These are phyloP conservation scores for Acrocalymma vagum DNA, from an alignment of 2,329 filamentous ascomycete species.

Conservation along the genomic window DNA sequence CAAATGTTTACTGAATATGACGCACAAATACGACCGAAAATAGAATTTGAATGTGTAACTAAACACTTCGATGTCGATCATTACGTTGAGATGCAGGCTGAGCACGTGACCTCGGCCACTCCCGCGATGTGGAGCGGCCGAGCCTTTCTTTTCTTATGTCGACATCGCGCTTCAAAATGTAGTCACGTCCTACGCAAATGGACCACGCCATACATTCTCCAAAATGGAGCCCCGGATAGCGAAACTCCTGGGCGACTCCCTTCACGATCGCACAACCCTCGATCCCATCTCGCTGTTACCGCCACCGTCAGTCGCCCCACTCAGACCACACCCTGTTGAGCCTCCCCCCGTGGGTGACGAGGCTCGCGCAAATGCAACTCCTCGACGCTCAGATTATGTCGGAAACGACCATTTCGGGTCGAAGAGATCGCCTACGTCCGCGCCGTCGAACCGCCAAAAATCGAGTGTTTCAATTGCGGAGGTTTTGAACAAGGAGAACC, in stretches of 20 bases:
- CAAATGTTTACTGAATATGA: no score
- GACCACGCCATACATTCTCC: not conserved
- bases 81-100: no score
- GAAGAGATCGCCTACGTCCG: conserved; percentile 7
- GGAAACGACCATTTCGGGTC: conserved; percentile 5
- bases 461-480: conserved; percentile 44
- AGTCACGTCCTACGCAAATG: no score
- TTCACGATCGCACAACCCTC: conserved; percentile 20
- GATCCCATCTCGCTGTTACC: conserved; percentile 19
- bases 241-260: conserved; percentile 29
- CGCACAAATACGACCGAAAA: no score
- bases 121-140: no score
- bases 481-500: conserved; percentile 39
- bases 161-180: no score
- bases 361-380: conserved; percentile 9
- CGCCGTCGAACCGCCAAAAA: conserved; percentile 14
- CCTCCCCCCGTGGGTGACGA: conserved; percentile 18
- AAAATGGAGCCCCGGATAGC: conserved; percentile 39
- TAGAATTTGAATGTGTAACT: no score
- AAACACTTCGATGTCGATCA: no score
- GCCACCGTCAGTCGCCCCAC: conserved; percentile 13
- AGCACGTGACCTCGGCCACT: no score
- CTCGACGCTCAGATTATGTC: conserved; percentile 7
- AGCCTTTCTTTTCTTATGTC: no score
- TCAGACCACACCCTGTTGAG: conserved; percentile 22